Base-by-base conservation (phyloP, 2,329 filamentous ascomycete genomes). In the Lachnellula occidentalis region DNA sequence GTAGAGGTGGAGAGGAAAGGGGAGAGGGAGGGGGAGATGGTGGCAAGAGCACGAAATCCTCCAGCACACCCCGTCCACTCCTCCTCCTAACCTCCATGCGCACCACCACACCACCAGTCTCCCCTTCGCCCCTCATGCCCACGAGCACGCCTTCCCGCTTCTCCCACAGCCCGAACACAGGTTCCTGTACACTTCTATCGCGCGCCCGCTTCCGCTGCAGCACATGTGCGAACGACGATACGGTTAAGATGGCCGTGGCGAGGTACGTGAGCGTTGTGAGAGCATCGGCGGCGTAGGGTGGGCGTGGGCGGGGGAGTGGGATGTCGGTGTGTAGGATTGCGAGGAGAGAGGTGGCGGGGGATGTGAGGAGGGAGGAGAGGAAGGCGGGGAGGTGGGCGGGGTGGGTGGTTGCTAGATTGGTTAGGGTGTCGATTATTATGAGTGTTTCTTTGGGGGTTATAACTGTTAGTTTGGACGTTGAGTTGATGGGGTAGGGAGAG, bases 1-100 rank as follows among this genome's bases (percentile, higher is more conserved):
- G 22, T 24, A 24, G 24, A 27, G 24, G 0, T 1, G 24, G 6
- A 27, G 24, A 2, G 5, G 24, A 7, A 27, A 7, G 2, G 24
- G 6, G 6, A 27, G 6, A 7, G 6, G 24, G 24, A 27, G 24
- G 9, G 8, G 57, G n/a, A 7, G 56, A 41, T 7, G 61, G 45
- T 1, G 71, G 74, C 55, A 61, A 70, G 41, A 78, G 73, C 48
- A 85, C 76, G 56, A 85, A 86, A 46, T 72, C 76, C 71, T 96
- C 92, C 8, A 59, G 39, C 1, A 67, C 55, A 4, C 65, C 66
- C 6, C 66, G 51, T 0, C 66, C 66, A 3, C 60, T 63, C 41
- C 91, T 87, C 53, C 92, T 78, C 11, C 94, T 80, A 63, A 96
- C 81, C 71, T 99, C 92, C 80, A 95, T 87, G 65, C 90, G 85